Percentiles rank a stretch among this genome's conserved stretches.
phyloP scores from a whole-genome alignment of 176 grass and related monocot species.

The Lolium multiflorum region DNA sequence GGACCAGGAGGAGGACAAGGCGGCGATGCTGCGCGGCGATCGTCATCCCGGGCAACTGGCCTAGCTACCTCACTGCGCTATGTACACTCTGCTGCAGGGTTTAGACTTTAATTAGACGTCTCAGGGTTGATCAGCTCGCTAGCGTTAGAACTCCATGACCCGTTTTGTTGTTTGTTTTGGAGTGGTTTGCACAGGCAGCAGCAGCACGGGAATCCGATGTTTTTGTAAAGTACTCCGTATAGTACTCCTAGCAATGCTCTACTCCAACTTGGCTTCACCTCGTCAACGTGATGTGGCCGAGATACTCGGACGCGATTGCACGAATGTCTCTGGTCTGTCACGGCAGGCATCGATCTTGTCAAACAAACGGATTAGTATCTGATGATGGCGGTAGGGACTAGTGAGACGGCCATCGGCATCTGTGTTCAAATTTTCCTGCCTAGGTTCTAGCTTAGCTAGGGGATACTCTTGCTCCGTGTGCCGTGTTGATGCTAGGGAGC shows the following conservation, averaged over 20 bases:
- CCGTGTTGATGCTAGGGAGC: not conserved
- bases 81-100: not conserved
- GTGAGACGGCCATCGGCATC: constrained; percentile 9
- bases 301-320: constrained; percentile 5
- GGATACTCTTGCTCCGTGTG: not conserved
- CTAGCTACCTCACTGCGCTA: constrained; percentile 13
- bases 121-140: not conserved
- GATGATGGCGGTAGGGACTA: not conserved
- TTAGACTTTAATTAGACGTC: constrained; percentile 26
- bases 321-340: constrained; percentile 34
- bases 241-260: not conserved
- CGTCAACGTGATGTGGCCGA: constrained; percentile 14
- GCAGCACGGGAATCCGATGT: constrained; percentile 1
- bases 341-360: constrained; percentile 20
- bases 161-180: constrained; percentile 23
- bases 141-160: constrained; percentile 3
- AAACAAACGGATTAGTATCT: not conserved
- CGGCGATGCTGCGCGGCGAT: not conserved
- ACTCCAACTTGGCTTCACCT: not conserved
- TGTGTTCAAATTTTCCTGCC: not conserved
- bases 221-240: not conserved
- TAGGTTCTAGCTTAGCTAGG: not conserved
- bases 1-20: constrained; percentile 16
- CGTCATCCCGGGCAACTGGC: not conserved
- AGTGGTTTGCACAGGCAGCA: not conserved